These are phyloP conservation scores for Pythium aristosporum DNA, from an alignment of 352 stramenopile genomes.

Conservation along the genomic window DNA sequence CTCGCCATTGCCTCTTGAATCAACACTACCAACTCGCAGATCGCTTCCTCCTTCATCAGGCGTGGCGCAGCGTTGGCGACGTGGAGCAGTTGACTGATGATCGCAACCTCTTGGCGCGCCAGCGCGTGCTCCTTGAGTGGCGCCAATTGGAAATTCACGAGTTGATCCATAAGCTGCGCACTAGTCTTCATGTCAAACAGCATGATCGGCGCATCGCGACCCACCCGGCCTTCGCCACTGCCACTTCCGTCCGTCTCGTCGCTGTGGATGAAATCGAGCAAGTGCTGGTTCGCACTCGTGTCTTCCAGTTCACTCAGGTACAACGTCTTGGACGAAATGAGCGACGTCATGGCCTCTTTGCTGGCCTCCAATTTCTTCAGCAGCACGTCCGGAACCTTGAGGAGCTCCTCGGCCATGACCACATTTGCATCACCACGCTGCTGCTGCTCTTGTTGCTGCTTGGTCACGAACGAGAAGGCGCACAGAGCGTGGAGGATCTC, in stretches of 20 bases:
- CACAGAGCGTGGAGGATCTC: constrained; percentile 78
- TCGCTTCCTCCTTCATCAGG: background rate
- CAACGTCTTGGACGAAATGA: constrained; percentile 71
- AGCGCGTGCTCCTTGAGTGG: constrained; percentile 70
- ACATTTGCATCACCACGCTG: constrained; percentile 16
- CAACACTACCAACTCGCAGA: constrained; percentile 12
- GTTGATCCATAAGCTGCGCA: constrained; percentile 51
- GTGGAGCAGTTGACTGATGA: constrained; percentile 54
- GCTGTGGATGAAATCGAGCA: constrained; percentile 34
- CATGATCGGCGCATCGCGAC: constrained; percentile 70
- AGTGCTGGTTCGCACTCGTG: constrained; percentile 31
- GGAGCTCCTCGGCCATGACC: constrained; percentile 64
- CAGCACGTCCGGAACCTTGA: constrained; percentile 60
- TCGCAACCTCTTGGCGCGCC: constrained; percentile 60
- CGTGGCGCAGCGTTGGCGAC: constrained; percentile 57
- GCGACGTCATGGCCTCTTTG: constrained; percentile 44
- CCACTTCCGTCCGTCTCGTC: constrained; percentile 30
- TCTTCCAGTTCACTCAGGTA: constrained; percentile 60
- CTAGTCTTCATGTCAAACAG: constrained; percentile 83
- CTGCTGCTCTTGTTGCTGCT: constrained; percentile 35
- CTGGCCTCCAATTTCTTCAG: constrained; percentile 61
- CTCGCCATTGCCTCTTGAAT: constrained; percentile 39
- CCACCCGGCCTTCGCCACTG: constrained; percentile 18
- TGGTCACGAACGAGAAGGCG: constrained; percentile 73
- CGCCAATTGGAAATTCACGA: constrained; percentile 80